These are phyloP conservation scores for Naganishia onofrii DNA, from an alignment of 768 basidiomycete genomes.

Conservation along the genomic window DNA sequence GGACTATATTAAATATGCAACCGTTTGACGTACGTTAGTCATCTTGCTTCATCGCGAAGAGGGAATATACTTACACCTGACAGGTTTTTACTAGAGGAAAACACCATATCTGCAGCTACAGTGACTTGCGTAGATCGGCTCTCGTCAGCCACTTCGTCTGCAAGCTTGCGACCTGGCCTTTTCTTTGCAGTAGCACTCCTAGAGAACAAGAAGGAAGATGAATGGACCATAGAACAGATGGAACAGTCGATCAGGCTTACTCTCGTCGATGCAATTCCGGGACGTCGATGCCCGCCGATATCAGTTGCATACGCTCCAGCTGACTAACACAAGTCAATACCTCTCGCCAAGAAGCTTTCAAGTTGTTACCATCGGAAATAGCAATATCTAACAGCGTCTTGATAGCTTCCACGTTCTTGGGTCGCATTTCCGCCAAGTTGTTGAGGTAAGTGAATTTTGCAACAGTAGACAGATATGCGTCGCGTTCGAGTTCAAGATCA, in stretches of 20 bases:
- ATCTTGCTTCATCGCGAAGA: conserved; percentile 23
- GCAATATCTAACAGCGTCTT: conserved; percentile 91
- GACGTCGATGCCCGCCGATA: conserved; percentile 82
- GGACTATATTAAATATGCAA: conserved; percentile 58
- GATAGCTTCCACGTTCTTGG: conserved; percentile 99
- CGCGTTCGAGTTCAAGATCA: conserved; percentile 94
- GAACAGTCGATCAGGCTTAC: conserved; percentile 56
- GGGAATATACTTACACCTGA: conserved; percentile 69
- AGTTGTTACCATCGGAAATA: conserved; percentile 90
- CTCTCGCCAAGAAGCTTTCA: conserved; percentile 95
- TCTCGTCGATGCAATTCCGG: conserved; percentile 75
- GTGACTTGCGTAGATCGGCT: conserved; percentile 97
- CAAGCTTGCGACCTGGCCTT: conserved; percentile 57
- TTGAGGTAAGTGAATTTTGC: conserved; percentile 96
- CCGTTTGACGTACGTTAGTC: neutral
- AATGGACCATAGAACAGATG: neutral
- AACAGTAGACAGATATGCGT: conserved; percentile 94
- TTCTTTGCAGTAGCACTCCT: conserved; percentile 55
- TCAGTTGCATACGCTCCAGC: conserved; percentile 96
- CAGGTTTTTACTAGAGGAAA: conserved; percentile 88
- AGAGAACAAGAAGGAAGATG: neutral
- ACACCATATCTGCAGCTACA: conserved; percentile 98
- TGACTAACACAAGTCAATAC: conserved; percentile 96
- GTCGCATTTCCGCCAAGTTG: conserved; percentile 97
- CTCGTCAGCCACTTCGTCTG: conserved; percentile 93